Percentiles rank a stretch among this genome's conserved stretches.
phyloP scores from a whole-genome alignment of 306 rosid genomes.

The Malus orientalis region DNA sequence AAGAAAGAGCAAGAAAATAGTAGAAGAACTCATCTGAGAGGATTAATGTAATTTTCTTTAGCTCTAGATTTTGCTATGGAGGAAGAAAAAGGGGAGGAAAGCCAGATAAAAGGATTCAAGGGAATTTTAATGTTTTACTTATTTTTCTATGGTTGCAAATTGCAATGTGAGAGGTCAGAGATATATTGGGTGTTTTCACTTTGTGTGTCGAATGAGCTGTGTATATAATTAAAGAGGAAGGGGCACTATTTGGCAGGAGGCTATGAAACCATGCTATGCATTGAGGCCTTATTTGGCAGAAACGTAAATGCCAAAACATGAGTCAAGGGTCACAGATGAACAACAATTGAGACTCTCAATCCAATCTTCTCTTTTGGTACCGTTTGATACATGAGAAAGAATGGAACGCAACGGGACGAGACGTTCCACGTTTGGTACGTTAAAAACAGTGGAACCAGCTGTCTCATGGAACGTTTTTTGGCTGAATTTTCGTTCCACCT shows the following conservation, averaged over 20 bases:
- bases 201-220: constrained; percentile 17
- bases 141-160: constrained; percentile 4
- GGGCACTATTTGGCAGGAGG: constrained; percentile 24
- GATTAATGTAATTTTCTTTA: not conserved
- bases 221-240: not conserved
- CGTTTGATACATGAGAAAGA: too few relatives aligned
- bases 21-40: constrained; percentile 27
- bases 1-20: constrained; percentile 18
- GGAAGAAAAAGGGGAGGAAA: not conserved
- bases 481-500: too few relatives aligned
- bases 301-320: constrained; percentile 14
- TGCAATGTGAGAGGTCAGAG: not conserved
- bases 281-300: constrained; percentile 24
- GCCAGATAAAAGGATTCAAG: too few relatives aligned
- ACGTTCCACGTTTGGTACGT: fast-evolving
- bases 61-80: not conserved
- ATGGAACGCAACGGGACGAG: too few relatives aligned
- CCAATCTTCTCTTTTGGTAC: not conserved
- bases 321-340: constrained; percentile 33
- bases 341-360: constrained; percentile 13
- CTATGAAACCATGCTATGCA: constrained; percentile 7
- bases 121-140: not conserved
- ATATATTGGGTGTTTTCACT: not conserved
- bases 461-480: fast-evolving
- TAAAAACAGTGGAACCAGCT: fast-evolving